These are phyloP conservation scores for Gypsophila paniculata DNA, from an alignment of 179 eudicot genomes.

Conservation along the genomic window DNA sequence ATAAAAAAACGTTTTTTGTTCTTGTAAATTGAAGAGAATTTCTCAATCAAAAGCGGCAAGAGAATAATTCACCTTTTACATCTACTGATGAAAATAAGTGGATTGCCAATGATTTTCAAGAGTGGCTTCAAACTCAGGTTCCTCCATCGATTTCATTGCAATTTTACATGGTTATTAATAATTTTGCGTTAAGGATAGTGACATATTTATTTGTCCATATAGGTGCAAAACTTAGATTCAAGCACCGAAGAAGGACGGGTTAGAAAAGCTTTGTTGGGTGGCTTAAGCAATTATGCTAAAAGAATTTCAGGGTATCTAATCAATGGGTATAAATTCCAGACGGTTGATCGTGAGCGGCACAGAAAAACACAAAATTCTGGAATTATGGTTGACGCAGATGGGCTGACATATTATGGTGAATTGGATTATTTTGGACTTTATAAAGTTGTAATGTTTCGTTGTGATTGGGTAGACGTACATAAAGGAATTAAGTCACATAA, in stretches of 20 bases:
- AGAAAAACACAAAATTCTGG: constrained; percentile 16
- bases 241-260: not conserved
- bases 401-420: constrained; percentile 2
- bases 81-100: not conserved
- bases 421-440: constrained; percentile 1
- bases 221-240: constrained; percentile 14
- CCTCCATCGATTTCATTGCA: no score
- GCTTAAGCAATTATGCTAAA: constrained; percentile 7
- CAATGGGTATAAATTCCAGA: constrained; percentile 19
- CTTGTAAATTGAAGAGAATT: constrained; percentile 12
- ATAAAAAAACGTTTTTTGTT: not conserved
- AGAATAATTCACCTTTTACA: not conserved
- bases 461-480: constrained; percentile 13
- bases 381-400: constrained; percentile 12
- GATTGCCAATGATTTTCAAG: constrained; percentile 15
- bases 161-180: no score
- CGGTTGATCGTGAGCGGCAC: not conserved
- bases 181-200: not conserved
- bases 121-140: constrained; percentile 15
- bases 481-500: not conserved
- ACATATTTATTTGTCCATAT: not conserved
- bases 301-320: not conserved
- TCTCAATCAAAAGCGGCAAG: constrained; percentile 7
- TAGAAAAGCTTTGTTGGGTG: constrained; percentile 15
- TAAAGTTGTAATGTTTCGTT: constrained; percentile 8